Evolutionary conservation across 2,329 filamentous ascomycete species (phyloP).

Genomic region (Arachnomyces sp.): DNA sequence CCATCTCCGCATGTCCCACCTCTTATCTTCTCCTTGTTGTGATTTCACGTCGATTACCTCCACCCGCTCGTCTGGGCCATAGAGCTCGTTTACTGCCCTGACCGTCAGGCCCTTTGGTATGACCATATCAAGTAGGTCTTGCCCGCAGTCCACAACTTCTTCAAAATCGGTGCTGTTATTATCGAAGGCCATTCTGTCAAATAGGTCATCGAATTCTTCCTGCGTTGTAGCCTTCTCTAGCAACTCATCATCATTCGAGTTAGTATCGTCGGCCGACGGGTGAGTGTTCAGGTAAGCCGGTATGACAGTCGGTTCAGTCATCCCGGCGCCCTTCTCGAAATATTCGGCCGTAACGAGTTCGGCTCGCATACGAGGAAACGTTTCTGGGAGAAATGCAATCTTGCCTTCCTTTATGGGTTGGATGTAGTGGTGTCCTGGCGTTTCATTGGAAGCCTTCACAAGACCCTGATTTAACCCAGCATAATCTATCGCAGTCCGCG

Average conservation of each 20-base stretch:
- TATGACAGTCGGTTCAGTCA: constrained; percentile 60
- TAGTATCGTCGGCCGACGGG: constrained; percentile 29
- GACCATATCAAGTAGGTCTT: constrained; percentile 61
- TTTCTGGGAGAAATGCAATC: constrained; percentile 54
- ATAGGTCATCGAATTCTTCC: constrained; percentile 26
- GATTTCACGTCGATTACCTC: constrained; percentile 65
- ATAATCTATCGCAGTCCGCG: constrained; percentile 61
- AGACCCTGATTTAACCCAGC: constrained; percentile 60
- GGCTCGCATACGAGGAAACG: constrained; percentile 56
- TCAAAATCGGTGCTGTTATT: constrained; percentile 22
- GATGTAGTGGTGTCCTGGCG: constrained; percentile 60
- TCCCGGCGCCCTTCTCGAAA: constrained; percentile 56
- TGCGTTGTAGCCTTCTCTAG: constrained; percentile 28
- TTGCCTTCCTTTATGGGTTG: constrained; percentile 59
- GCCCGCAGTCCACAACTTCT: constrained; percentile 51
- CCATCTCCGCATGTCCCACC: constrained; percentile 60
- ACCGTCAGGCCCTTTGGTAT: constrained; percentile 59
- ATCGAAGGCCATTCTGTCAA: constrained; percentile 31
- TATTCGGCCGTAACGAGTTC: constrained; percentile 57
- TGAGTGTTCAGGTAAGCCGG: constrained; percentile 55
- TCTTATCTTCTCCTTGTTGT: constrained; percentile 57
- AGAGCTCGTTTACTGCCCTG: constrained; percentile 55
- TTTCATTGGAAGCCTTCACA: constrained; percentile 57
- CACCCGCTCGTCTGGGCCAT: constrained; percentile 54
- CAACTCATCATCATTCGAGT: constrained; percentile 21